Evolutionary conservation across 345 rosid genomes (phyloP), one percentile per base, ranked within the genome.

Genomic region (Pseudoturritis turrita): DNA sequence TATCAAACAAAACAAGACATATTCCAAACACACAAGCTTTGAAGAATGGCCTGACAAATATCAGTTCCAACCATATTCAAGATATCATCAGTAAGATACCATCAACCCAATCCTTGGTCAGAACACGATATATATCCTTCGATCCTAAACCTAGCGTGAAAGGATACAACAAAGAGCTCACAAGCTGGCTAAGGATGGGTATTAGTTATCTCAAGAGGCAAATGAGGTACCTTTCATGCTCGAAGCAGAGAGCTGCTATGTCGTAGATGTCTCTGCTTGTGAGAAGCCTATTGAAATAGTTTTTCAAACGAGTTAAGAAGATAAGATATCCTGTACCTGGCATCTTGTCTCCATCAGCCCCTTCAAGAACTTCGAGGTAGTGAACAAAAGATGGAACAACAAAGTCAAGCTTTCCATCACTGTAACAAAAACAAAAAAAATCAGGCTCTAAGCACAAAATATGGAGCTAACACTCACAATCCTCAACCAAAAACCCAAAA

Each of bases 331-430:
- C n/a, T n/a, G 46, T 79, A 92, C 99, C 99, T 7, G 98, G 88
- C 98, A 92, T 88, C 84, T 96, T 96, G 66, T 96, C 99, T 28
- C 99, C 99, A 86, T 96, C 99, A 37, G 98, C 74, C 17, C 99
- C 99, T 83, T 96, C 99, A 44, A 96, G 85, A 74, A 92, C 99
- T 83, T 96, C 99, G 14, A 96, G 98, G 81, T 96, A 92, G 68
- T 96, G 99, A 76, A 96, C 87, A 80, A 90, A 96, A 64, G 99
- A 87, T 40, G 99, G 91, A 80, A 96, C 92, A 72, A 96, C 98
- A 54, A 96, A 78, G 64, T 96, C 99, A 70, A 96, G 96, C 81
- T 96, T 96, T 8, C 99, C 99, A 83, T 96, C 99, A 81, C 99
- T 96, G 80, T 59, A 54, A 36, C 58, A 54, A 18, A 29, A 61